phyloP scores from a whole-genome alignment of 2,329 filamentous ascomycete genomes.

The Cryphonectria naterciae region DNA sequence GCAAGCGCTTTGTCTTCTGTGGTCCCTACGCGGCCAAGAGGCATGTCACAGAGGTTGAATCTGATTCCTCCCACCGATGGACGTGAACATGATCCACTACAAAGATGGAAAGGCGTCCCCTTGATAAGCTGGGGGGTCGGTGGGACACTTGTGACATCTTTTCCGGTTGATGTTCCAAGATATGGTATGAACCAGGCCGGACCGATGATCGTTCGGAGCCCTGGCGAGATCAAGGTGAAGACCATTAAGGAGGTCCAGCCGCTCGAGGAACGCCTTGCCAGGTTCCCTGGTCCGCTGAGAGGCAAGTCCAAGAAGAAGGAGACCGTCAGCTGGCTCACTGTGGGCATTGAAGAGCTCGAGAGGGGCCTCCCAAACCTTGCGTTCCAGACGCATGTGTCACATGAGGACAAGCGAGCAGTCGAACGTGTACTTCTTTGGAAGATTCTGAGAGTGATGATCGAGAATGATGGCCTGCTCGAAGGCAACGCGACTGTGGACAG shows the following conservation, averaged over 20 bases:
- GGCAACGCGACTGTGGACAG: constrained; percentile 72
- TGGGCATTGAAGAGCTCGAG: constrained; percentile 76
- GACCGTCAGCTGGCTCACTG: constrained; percentile 75
- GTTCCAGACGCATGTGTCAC: constrained; percentile 55
- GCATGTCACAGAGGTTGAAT: constrained; percentile 59
- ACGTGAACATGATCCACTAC: constrained; percentile 73
- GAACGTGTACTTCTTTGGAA: constrained; percentile 90
- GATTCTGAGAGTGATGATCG: constrained; percentile 77
- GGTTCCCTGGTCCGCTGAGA: constrained; percentile 88
- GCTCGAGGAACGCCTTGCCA: constrained; percentile 71
- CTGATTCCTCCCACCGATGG: constrained; percentile 67
- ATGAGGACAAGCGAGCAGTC: constrained; percentile 70
- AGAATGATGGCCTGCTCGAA: constrained; percentile 83
- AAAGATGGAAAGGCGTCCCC: constrained; percentile 89
- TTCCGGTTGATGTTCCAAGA: constrained; percentile 85
- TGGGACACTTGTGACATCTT: constrained; percentile 79
- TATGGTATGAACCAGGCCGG: constrained; percentile 75
- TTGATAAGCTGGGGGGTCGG: constrained; percentile 88
- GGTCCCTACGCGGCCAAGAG: constrained; percentile 47
- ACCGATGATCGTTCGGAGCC: constrained; percentile 79
- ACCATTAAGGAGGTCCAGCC: constrained; percentile 75
- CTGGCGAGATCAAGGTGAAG: constrained; percentile 80
- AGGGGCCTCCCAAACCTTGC: constrained; percentile 54
- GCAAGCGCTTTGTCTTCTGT: constrained; percentile 37
- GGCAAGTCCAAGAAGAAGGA: constrained; percentile 97